Percentiles rank a stretch among this genome's conserved stretches.
phyloP scores from a whole-genome alignment of 495 filamentous ascomycete species.

The Wilcoxina mikolae region DNA sequence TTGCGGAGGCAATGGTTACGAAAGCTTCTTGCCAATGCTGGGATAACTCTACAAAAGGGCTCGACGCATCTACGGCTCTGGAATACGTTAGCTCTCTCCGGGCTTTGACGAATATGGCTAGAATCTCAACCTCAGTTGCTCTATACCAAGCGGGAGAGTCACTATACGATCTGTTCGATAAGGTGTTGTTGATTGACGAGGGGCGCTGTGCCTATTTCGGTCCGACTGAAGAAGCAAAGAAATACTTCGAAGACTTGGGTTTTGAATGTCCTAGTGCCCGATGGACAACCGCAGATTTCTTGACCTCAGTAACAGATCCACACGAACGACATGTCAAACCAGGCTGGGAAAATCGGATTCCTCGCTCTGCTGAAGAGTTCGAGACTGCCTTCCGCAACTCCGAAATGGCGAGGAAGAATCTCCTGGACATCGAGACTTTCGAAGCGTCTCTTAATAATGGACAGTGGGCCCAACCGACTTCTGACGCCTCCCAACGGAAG shows the following conservation, averaged over 20 bases:
- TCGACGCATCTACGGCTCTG: slow-evolving; percentile 52
- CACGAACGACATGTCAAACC: slow-evolving; percentile 44
- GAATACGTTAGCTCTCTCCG: slow-evolving; percentile 48
- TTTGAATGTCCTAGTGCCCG: slow-evolving; percentile 42
- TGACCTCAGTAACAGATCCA: slow-evolving; percentile 52
- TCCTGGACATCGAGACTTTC: slow-evolving; percentile 38
- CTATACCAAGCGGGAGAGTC: slow-evolving; percentile 60
- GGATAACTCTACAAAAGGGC: slow-evolving; percentile 55
- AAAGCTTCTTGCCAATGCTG: slow-evolving; percentile 51
- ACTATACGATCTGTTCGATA: slow-evolving; percentile 55
- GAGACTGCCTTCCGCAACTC: slow-evolving; percentile 38
- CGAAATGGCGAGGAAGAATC: slow-evolving; percentile 27
- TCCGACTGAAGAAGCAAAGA: slow-evolving; percentile 39
- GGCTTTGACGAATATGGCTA: slow-evolving; percentile 46
- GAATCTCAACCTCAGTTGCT: slow-evolving; percentile 46
- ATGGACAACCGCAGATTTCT: slow-evolving; percentile 54
- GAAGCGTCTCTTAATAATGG: slow-evolving; percentile 38
- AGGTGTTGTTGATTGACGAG: slow-evolving; percentile 53
- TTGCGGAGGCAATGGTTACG: slow-evolving; percentile 53
- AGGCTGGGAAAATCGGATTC: slow-evolving; percentile 47
- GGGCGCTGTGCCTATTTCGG: slow-evolving; percentile 54
- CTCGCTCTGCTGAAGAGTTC: slow-evolving; percentile 45
- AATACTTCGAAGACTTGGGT: slow-evolving; percentile 50
- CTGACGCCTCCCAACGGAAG: slow-evolving; percentile 41
- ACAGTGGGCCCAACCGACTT: no score